These are phyloP conservation scores for Dendrobium chrysotoxum DNA, from an alignment of 106 monocot genomes.

Conservation along the genomic window DNA sequence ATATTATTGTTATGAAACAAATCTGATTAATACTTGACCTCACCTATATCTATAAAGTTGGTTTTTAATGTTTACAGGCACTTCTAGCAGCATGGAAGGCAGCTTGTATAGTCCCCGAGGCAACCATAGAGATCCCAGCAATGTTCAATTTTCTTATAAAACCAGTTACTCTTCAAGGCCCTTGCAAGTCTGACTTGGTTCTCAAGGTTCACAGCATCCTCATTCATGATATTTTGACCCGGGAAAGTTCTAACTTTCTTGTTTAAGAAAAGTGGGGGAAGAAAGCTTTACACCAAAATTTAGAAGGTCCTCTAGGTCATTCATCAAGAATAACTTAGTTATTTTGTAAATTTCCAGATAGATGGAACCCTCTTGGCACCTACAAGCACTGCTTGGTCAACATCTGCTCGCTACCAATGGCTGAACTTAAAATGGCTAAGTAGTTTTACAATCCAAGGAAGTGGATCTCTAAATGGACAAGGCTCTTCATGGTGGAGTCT, in stretches of 20 bases:
- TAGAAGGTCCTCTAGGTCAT: background rate
- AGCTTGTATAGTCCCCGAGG: conserved; percentile 26
- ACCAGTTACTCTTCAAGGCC: conserved; percentile 44
- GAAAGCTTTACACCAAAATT: too few species aligned
- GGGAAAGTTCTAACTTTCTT: background rate
- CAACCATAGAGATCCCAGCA: conserved; percentile 33
- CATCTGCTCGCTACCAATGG: conserved; percentile 34
- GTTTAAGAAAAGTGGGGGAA: background rate
- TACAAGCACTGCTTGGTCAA: conserved; percentile 17
- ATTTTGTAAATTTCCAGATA: conserved; percentile 24
- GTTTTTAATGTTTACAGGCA: conserved; percentile 20
- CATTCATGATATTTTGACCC: conserved; percentile 1
- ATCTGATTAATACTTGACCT: too few species aligned
- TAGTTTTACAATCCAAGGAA: conserved; percentile 34
- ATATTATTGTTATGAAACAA: too few species aligned
- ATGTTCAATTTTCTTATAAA: conserved; percentile 31
- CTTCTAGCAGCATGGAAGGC: conserved; percentile 40
- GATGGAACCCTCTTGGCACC: conserved; percentile 46
- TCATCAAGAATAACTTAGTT: background rate
- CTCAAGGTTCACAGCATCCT: conserved; percentile 18
- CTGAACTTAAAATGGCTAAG: conserved; percentile 52
- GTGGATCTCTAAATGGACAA: conserved; percentile 45
- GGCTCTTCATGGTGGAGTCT: conserved; percentile 23
- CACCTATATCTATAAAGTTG: background rate
- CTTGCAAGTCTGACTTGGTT: conserved; percentile 30